These are phyloP conservation scores for Podila clonocystis DNA, from an alignment of 192 early-diverging fungal genomes.

Conservation along the genomic window DNA sequence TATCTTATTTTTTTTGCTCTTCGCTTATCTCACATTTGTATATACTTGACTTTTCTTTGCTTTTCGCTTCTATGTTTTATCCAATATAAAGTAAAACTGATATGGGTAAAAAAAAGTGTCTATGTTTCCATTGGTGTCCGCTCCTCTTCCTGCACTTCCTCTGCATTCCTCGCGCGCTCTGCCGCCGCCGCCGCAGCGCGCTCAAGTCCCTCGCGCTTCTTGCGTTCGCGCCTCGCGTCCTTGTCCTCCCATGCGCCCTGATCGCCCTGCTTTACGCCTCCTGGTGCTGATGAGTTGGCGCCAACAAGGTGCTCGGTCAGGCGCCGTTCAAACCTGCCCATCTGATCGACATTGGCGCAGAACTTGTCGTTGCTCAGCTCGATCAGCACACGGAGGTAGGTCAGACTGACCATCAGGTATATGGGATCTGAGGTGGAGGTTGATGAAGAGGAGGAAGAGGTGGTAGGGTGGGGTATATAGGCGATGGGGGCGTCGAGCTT, in stretches of 20 bases:
- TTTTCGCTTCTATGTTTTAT: not conserved
- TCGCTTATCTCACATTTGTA: not conserved
- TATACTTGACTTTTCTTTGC: not conserved
- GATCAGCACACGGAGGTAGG: constrained; percentile 52
- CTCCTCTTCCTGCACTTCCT: not conserved
- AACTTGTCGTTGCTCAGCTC: constrained; percentile 61
- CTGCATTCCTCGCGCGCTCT: not conserved
- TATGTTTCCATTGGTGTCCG: too few species aligned
- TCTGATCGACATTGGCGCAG: constrained; percentile 29
- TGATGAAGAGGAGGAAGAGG: constrained; percentile 1
- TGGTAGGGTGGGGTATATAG: constrained; percentile 26
- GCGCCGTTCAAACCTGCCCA: constrained; percentile 22
- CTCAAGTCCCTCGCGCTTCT: constrained; percentile 50
- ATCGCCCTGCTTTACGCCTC: constrained; percentile 16
- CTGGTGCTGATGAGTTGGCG: not conserved
- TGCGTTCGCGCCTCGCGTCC: constrained; percentile 55
- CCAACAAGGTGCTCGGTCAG: constrained; percentile 31
- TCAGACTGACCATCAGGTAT: constrained; percentile 52
- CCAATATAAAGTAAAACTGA: not conserved
- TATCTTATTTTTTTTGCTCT: not conserved
- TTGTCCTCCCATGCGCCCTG: constrained; percentile 55
- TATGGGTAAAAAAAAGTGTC: too few species aligned
- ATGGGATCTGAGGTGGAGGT: constrained; percentile 11
- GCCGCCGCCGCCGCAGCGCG: constrained; percentile 15
- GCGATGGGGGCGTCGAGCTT: constrained; percentile 66